Percentiles rank a stretch among this genome's conserved stretches.
Evolutionary conservation across 2,329 filamentous ascomycete genomes (phyloP).

Genomic region (Cercospora janseana): DNA sequence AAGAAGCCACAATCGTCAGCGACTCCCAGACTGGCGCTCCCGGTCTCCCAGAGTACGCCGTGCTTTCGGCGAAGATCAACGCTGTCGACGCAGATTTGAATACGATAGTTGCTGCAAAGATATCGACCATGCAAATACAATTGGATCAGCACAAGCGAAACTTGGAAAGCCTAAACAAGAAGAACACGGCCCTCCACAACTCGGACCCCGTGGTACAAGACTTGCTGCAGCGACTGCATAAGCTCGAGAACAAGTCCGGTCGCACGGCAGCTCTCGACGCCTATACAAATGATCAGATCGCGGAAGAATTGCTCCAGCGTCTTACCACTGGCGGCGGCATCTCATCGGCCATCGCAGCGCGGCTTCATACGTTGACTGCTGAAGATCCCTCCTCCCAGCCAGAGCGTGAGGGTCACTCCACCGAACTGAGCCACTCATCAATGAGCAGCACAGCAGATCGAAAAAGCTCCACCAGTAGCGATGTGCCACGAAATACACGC

Average conservation of each 20-base stretch:
- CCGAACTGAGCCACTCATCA: neutral
- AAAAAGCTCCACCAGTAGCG: neutral
- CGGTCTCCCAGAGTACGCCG: neutral
- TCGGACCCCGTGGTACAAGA: slow-evolving; percentile 2
- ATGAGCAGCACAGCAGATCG: neutral
- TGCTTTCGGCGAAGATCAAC: slow-evolving; percentile 2
- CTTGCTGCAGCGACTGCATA: neutral
- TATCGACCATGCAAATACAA: slow-evolving; percentile 1
- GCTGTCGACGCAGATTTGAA: neutral
- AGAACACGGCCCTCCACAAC: neutral
- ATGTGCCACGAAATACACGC: neutral
- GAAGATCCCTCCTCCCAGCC: neutral
- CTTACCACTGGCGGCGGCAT: neutral
- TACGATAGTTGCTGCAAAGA: neutral
- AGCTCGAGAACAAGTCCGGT: neutral
- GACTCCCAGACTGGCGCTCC: neutral
- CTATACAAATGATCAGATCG: neutral
- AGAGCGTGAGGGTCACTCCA: neutral
- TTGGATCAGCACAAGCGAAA: slow-evolving; percentile 1
- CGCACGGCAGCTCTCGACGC: neutral
- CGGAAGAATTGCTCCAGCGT: slow-evolving; percentile 6
- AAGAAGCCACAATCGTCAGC: neutral
- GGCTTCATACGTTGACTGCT: neutral
- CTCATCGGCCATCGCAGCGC: neutral
- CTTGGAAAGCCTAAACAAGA: neutral